Evolutionary conservation across 2,329 filamentous ascomycete species (phyloP), one percentile per base, ranked within the genome.

Genomic region (Colletotrichum camelliae): DNA sequence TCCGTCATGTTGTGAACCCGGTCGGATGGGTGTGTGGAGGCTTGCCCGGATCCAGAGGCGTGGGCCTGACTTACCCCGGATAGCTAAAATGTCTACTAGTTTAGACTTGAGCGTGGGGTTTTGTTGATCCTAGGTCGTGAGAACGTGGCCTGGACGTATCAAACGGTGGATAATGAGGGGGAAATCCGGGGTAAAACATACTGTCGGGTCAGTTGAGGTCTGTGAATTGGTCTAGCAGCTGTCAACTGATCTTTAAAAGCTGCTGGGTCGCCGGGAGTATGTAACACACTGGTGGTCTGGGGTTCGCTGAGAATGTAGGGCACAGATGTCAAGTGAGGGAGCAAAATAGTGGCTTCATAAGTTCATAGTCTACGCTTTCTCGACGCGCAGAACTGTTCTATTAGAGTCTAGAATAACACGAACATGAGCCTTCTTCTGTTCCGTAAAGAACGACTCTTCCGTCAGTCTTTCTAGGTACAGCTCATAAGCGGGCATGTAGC

Each of bases 401-500:
- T 67, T 67, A 4, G 57, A 71, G 43, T 75, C 69, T 58, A 75
- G 21, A 21, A 72, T 48, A 16, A 75, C 62, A n/a, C 68, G 72
- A 9, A 74, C n/a, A 39, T 72, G 72, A n/a, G 37, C 16, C 33
- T 75, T 72, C 8, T 33, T 16, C 43, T 43, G 24, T 16, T 57
- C 16, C 9, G 29, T 5, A 24, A 71, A 75, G 18, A 75, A 57
- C 2, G 72, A 55, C 64, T 75, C 69, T 10, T 39, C 21, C 16
- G 64, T 43, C 27, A 75, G 39, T 18, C 31, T 66, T 4, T 76
- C 74, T 27, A 76, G 70, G 52, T 74, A 76, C 57, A 76, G 35
- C 15, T 76, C 74, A 27, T 76, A 76, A 18, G 74, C 74, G 5
- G 74, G 74, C 74, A 76, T 76, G 60, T 76, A 76, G 18, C 74